phyloP scores from a whole-genome alignment of 345 rosid genomes.

The Xanthoceras sorbifolium region DNA sequence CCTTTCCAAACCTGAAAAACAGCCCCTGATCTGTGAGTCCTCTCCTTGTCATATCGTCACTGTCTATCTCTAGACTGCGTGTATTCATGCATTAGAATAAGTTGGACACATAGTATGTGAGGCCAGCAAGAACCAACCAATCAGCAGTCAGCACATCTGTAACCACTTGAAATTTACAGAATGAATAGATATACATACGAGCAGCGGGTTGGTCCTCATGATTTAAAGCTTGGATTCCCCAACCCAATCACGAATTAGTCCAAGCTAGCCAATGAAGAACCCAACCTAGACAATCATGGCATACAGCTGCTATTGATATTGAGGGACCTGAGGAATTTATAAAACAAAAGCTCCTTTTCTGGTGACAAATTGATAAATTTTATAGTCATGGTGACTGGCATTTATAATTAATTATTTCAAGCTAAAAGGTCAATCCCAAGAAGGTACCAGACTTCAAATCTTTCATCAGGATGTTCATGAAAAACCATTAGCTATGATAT shows the following conservation, averaged over 20 bases:
- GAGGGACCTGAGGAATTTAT: neutral
- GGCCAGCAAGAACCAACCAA: neutral
- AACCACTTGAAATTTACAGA: neutral
- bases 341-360: neutral
- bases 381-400: neutral
- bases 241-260: neutral
- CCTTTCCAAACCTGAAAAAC: conserved; percentile 88
- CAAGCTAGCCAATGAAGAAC: neutral
- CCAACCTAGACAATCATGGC: neutral
- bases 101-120: neutral
- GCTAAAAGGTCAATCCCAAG: neutral
- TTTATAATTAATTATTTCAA: neutral
- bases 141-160: neutral
- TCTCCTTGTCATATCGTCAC: neutral
- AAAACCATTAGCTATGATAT: neutral
- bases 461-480: neutral
- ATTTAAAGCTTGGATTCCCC: neutral
- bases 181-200: neutral
- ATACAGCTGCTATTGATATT: neutral
- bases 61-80: neutral
- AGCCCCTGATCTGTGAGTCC: conserved; percentile 11
- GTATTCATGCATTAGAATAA: neutral
- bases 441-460: neutral
- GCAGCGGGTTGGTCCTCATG: too few relatives aligned
- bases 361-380: too few relatives aligned